Conservation (phyloP, 179 eudicot species). For the Heliamphora pulchella region DNA sequence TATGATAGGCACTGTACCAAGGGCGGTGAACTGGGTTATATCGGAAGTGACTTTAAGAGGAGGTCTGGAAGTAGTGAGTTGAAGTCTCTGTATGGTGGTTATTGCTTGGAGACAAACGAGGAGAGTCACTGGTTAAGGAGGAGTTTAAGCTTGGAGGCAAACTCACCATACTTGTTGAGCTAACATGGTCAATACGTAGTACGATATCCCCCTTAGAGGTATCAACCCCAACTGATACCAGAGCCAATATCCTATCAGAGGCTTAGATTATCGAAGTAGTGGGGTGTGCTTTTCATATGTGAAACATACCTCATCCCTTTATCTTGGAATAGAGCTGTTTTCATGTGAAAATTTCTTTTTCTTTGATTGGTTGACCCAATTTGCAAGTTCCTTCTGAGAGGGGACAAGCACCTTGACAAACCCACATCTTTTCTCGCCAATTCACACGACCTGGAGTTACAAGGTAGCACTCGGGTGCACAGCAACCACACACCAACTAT, state of each 20-base stretch:
- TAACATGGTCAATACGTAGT: not conserved
- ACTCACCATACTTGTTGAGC: not conserved
- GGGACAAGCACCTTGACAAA: too few species aligned
- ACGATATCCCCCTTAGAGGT: too few species aligned
- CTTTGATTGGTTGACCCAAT: too few species aligned
- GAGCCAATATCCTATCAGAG: not conserved
- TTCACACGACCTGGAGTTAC: too few species aligned
- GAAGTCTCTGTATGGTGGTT: slow-evolving; percentile 1
- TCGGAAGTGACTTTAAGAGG: not conserved
- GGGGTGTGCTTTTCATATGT: not conserved
- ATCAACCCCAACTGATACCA: not conserved
- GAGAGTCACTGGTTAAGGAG: not conserved
- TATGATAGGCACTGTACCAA: not conserved
- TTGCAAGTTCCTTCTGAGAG: too few species aligned
- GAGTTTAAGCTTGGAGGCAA: not conserved
- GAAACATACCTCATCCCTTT: not conserved
- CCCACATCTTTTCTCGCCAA: too few species aligned
- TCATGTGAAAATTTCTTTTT: not conserved
- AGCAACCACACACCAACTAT: too few species aligned
- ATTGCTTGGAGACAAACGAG: not conserved
- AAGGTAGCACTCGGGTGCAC: too few species aligned
- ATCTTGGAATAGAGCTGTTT: not conserved
- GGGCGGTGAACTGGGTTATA: not conserved
- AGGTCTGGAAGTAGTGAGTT: not conserved
- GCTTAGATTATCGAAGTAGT: not conserved